These are phyloP conservation scores for Fusarium siculi DNA, from an alignment of 2,329 filamentous ascomycete species.

Conservation along the genomic window DNA sequence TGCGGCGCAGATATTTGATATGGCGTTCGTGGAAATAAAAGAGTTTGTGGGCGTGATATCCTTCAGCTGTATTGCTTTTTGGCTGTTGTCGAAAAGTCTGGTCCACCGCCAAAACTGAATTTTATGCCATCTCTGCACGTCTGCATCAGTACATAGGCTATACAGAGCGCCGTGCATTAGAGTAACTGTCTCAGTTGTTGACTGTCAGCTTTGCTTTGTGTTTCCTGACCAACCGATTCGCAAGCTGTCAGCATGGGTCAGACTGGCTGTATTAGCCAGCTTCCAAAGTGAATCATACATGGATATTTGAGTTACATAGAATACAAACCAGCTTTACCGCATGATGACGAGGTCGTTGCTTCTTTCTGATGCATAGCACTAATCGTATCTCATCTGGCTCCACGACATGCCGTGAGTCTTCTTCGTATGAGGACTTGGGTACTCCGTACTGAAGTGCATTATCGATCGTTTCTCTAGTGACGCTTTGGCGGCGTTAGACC, in stretches of 20 bases:
- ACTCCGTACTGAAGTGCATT: neutral
- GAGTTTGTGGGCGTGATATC: constrained; percentile 37
- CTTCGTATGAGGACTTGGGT: neutral
- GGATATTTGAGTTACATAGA: neutral
- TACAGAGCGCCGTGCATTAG: neutral
- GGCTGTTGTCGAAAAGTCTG: neutral
- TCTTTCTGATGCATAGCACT: neutral
- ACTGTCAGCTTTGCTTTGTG: neutral
- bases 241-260: constrained; percentile 1
- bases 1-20: neutral
- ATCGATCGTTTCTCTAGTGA: neutral
- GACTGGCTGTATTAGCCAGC: neutral
- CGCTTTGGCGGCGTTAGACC: neutral
- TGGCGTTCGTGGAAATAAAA: neutral
- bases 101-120: neutral
- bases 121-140: neutral
- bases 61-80: constrained; percentile 17
- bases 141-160: neutral
- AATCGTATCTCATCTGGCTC: neutral
- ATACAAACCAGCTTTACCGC: neutral
- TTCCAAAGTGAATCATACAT: neutral
- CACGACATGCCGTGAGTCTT: neutral
- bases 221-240: neutral
- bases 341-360: neutral
- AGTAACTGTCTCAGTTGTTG: constrained; percentile 5